Evolutionary conservation across 2,329 filamentous ascomycete species (phyloP).

Genomic region (Ascochyta koolunga): DNA sequence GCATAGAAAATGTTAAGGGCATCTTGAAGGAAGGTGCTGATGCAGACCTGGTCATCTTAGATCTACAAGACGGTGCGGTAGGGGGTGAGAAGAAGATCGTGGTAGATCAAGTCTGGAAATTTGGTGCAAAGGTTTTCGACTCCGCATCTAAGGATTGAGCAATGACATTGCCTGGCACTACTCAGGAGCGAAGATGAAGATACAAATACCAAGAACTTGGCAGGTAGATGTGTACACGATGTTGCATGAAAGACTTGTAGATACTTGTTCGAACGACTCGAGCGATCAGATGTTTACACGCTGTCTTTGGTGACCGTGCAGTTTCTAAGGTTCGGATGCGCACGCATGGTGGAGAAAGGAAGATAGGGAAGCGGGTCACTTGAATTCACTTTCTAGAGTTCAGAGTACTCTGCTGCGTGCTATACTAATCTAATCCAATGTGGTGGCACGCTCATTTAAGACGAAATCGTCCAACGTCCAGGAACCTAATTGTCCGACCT

Average conservation of each 20-base stretch:
- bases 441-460: too few relatives aligned
- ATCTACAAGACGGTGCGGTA: constrained; percentile 56
- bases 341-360: too few relatives aligned
- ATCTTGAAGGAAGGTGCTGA: constrained; percentile 53
- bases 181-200: not conserved
- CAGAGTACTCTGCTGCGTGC: too few relatives aligned
- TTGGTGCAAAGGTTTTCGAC: constrained; percentile 58
- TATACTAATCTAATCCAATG: too few relatives aligned
- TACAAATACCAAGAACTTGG: too few relatives aligned
- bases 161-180: not conserved
- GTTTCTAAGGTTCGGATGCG: too few relatives aligned
- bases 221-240: not conserved
- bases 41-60: constrained; percentile 69
- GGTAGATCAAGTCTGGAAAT: constrained; percentile 83
- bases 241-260: not conserved
- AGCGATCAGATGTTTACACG: not conserved
- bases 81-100: constrained; percentile 60
- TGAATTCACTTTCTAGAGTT: too few relatives aligned
- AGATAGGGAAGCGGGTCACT: too few relatives aligned
- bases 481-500: too few relatives aligned
- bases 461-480: too few relatives aligned
- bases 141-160: not conserved
- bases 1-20: constrained; percentile 71
- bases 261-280: not conserved
- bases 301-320: too few relatives aligned